phyloP scores from a whole-genome alignment of 345 rosid genomes.

The Rubroshorea leprosula region DNA sequence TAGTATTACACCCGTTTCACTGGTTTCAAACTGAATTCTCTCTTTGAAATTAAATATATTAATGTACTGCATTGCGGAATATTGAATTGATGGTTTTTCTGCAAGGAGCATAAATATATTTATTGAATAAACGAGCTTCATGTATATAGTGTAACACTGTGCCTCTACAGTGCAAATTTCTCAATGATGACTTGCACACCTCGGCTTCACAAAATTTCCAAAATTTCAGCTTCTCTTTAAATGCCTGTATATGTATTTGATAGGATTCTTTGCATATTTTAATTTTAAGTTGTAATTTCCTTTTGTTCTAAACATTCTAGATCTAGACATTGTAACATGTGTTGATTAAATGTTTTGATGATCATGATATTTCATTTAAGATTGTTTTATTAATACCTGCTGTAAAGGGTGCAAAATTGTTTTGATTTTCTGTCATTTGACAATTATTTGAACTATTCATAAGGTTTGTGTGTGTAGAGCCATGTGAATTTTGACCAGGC shows the following conservation, averaged over 20 bases:
- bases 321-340: background rate
- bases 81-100: background rate
- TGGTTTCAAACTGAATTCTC: background rate
- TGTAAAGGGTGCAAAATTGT: too few relatives aligned
- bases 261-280: background rate
- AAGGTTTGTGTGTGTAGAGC: too few relatives aligned
- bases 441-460: too few relatives aligned
- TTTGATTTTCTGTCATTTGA: too few relatives aligned
- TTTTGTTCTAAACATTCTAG: too few relatives aligned
- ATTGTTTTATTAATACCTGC: too few relatives aligned
- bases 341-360: background rate
- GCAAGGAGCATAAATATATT: too few relatives aligned
- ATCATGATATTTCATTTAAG: background rate
- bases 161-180: too few relatives aligned
- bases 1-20: background rate
- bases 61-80: background rate
- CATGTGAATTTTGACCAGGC: background rate
- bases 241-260: background rate
- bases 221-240: background rate
- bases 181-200: background rate
- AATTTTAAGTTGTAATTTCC: background rate
- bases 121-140: background rate
- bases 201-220: background rate
- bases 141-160: too few relatives aligned
- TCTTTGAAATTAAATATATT: too few relatives aligned